Evolutionary conservation across 2,329 filamentous ascomycete genomes (phyloP).

Genomic region (Cladosporium colombiae): DNA sequence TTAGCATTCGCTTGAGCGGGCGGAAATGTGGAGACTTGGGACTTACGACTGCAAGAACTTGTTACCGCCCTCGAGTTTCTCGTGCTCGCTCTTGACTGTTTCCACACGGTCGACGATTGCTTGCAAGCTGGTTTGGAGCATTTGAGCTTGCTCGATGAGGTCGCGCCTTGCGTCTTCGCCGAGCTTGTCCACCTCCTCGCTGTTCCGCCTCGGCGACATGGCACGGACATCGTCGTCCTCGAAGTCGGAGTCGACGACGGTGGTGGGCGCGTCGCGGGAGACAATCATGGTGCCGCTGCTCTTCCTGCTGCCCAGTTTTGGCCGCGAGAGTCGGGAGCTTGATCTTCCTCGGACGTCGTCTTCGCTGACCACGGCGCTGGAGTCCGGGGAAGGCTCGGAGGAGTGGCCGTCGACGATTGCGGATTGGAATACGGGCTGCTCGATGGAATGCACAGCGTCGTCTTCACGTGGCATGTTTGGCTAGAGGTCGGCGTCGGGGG

Average conservation of each 20-base stretch:
- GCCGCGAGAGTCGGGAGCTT: slow-evolving; percentile 46
- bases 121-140: slow-evolving; percentile 83
- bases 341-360: slow-evolving; percentile 29
- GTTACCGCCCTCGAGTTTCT: slow-evolving; percentile 96
- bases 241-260: slow-evolving; percentile 66
- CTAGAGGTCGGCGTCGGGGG: slow-evolving; percentile 2
- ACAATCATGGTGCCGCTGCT: slow-evolving; percentile 80
- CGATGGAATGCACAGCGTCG: slow-evolving; percentile 17
- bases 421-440: slow-evolving; percentile 11
- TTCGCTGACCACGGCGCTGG: slow-evolving; percentile 36
- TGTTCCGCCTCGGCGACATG: slow-evolving; percentile 91
- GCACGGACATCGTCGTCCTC: slow-evolving; percentile 86
- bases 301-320: slow-evolving; percentile 69
- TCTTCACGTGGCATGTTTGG: slow-evolving; percentile 17
- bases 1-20: slow-evolving; percentile 6
- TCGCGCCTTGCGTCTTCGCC: slow-evolving; percentile 74
- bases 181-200: slow-evolving; percentile 84
- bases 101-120: slow-evolving; percentile 93
- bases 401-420: slow-evolving; percentile 22
- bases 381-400: slow-evolving; percentile 31
- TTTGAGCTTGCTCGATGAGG: slow-evolving; percentile 75
- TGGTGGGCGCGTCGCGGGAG: slow-evolving; percentile 61
- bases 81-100: slow-evolving; percentile 88
- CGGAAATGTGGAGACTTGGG: not conserved
- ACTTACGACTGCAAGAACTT: slow-evolving; percentile 77